These are phyloP conservation scores for Scedosporium dehoogii DNA, from an alignment of 2,329 filamentous ascomycete genomes.

Conservation along the genomic window DNA sequence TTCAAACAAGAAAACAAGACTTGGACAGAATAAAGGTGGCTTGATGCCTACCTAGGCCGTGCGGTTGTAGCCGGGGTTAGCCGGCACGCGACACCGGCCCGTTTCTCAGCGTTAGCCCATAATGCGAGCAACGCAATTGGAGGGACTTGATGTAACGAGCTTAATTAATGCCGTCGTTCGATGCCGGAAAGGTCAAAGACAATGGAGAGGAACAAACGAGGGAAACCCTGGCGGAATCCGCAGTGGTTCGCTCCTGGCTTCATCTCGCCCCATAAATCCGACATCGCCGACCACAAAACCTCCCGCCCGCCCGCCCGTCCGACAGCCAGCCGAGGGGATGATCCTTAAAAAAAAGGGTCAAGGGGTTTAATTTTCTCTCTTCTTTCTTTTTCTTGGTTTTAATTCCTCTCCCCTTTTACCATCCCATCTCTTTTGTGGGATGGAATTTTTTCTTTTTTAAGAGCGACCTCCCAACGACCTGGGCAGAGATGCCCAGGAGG, in stretches of 20 bases:
- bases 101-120: not conserved
- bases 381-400: not conserved
- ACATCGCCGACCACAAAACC: constrained; percentile 3
- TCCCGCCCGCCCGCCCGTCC: not conserved
- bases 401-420: not conserved
- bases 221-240: not conserved
- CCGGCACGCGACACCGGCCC: not conserved
- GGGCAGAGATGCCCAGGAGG: constrained; percentile 44
- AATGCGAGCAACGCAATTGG: not conserved
- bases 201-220: not conserved
- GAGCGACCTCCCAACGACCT: constrained; percentile 28
- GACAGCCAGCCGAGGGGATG: not conserved
- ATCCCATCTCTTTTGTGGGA: not conserved
- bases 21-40: constrained; percentile 1
- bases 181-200: not conserved
- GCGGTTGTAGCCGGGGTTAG: not conserved
- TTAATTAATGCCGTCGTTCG: not conserved
- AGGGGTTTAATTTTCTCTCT: not conserved
- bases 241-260: not conserved
- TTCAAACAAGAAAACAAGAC: constrained; percentile 1
- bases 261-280: constrained; percentile 3
- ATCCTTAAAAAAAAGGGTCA: not conserved
- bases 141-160: constrained; percentile 8
- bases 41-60: not conserved
- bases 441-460: not conserved